Evolutionary conservation across 768 basidiomycete species (phyloP).

Genomic region (Leccinum pellstonianum): DNA sequence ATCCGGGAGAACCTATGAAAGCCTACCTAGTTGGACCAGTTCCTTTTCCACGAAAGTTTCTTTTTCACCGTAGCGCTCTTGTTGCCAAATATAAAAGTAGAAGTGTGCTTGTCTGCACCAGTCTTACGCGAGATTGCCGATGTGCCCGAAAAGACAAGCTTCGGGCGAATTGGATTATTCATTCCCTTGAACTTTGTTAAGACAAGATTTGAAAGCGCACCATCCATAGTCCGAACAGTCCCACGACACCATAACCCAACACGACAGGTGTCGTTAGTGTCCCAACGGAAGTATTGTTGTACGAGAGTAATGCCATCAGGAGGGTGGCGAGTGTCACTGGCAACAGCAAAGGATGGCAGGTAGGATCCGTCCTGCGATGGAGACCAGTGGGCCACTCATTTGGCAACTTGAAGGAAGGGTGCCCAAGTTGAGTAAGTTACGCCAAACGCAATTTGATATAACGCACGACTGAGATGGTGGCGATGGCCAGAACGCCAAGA

Average conservation of each 20-base stretch:
- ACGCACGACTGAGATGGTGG: slow-evolving; percentile 58
- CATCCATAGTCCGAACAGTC: slow-evolving; percentile 70
- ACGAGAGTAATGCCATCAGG: slow-evolving; percentile 62
- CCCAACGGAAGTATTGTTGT: slow-evolving; percentile 59
- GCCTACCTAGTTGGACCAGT: slow-evolving; percentile 29
- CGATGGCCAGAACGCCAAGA: slow-evolving; percentile 52
- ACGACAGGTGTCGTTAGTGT: slow-evolving; percentile 53
- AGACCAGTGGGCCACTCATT: slow-evolving; percentile 36
- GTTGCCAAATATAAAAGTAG: slow-evolving; percentile 77
- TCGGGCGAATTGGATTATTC: slow-evolving; percentile 15
- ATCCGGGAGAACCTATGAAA: slow-evolving; percentile 20
- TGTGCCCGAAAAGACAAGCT: slow-evolving; percentile 65
- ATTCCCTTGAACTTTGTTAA: slow-evolving; percentile 11
- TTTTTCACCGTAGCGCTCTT: slow-evolving; percentile 61
- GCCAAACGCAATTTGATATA: slow-evolving; percentile 3
- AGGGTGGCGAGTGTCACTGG: slow-evolving; percentile 56
- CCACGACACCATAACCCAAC: slow-evolving; percentile 48
- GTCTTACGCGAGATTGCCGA: slow-evolving; percentile 63
- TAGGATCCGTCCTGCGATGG: slow-evolving; percentile 26
- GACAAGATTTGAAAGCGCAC: slow-evolving; percentile 41
- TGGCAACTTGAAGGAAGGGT: slow-evolving; percentile 39
- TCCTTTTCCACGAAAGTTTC: slow-evolving; percentile 49
- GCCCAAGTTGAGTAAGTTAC: slow-evolving; percentile 3
- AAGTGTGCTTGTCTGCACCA: slow-evolving; percentile 81
- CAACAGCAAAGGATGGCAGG: slow-evolving; percentile 60